Conservation (phyloP, 768 basidiomycete species). For the Agrocybe pediades region DNA sequence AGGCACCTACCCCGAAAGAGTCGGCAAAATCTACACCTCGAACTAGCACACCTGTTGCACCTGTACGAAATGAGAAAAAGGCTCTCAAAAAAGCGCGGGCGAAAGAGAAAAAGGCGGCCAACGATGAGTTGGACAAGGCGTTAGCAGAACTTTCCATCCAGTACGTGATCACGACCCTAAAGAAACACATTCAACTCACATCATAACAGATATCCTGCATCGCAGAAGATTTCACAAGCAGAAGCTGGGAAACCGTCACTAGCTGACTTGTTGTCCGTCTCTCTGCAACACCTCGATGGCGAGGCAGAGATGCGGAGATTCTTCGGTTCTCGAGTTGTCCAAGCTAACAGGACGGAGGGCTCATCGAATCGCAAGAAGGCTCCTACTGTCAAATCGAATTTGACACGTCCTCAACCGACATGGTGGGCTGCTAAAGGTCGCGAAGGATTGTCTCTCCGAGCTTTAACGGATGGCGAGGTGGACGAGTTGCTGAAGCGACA, state of each 20-base stretch:
- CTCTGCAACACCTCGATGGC: slow-evolving; percentile 77
- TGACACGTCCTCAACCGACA: slow-evolving; percentile 73
- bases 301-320: slow-evolving; percentile 92
- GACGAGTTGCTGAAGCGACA: slow-evolving; percentile 40
- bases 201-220: slow-evolving; percentile 49
- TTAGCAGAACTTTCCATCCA: slow-evolving; percentile 83
- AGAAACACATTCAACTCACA: not conserved
- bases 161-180: slow-evolving; percentile 37
- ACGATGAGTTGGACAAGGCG: slow-evolving; percentile 83
- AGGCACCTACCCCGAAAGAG: slow-evolving; percentile 5
- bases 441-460: slow-evolving; percentile 72
- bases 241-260: slow-evolving; percentile 35
- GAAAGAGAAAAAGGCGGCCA: slow-evolving; percentile 64
- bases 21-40: slow-evolving; percentile 4
- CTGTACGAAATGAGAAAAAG: slow-evolving; percentile 50
- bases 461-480: slow-evolving; percentile 57
- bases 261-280: slow-evolving; percentile 72
- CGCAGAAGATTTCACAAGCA: slow-evolving; percentile 38
- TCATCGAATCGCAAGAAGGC: slow-evolving; percentile 39
- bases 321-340: slow-evolving; percentile 89
- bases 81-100: slow-evolving; percentile 64
- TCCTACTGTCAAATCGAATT: slow-evolving; percentile 58
- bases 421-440: slow-evolving; percentile 76
- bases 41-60: slow-evolving; percentile 14
- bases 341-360: slow-evolving; percentile 48